Evolutionary conservation across 2,329 filamentous ascomycete species (phyloP).

Genomic region (Dothiorella sarmentorum): DNA sequence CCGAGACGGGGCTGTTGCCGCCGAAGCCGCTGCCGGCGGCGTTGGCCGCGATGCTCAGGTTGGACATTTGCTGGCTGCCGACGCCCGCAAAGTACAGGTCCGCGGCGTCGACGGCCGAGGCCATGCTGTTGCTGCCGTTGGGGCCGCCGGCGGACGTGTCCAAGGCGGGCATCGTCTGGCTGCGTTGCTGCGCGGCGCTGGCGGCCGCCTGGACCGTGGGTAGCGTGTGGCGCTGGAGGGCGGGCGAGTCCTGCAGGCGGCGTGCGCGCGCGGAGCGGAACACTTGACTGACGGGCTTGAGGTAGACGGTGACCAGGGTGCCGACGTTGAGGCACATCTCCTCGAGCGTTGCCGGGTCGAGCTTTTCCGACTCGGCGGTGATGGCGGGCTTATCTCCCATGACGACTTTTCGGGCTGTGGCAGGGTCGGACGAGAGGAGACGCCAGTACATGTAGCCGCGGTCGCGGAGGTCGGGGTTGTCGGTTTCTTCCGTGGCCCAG

Average conservation of each 20-base stretch:
- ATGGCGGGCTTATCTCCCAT: constrained; percentile 98
- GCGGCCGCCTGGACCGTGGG: constrained; percentile 53
- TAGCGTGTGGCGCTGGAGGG: constrained; percentile 70
- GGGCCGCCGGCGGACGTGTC: constrained; percentile 1
- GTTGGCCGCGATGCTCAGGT: constrained; percentile 61
- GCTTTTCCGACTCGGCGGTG: constrained; percentile 90
- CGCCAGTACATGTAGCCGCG: constrained; percentile 99
- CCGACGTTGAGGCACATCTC: constrained; percentile 97
- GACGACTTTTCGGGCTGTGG: constrained; percentile 79
- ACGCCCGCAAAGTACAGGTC: constrained; percentile 85
- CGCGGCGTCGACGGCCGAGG: constrained; percentile 74
- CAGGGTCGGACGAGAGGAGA: constrained; percentile 85
- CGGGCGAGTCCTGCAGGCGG: constrained; percentile 76
- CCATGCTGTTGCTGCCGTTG: constrained; percentile 54
- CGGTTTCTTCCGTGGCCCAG: constrained; percentile 99
- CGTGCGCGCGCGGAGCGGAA: constrained; percentile 85
- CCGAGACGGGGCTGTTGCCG: constrained; percentile 22
- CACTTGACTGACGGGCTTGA: constrained; percentile 96
- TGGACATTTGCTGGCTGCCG: constrained; percentile 71
- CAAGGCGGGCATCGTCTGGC: constrained; percentile 24
- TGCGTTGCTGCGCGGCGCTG: constrained; percentile 31
- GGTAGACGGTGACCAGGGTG: constrained; percentile 92
- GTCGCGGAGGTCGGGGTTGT: constrained; percentile 94
- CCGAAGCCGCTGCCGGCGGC: constrained; percentile 48
- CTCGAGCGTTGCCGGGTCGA: constrained; percentile 86